Base-by-base conservation (phyloP, 257 asterid genomes). In the Gentiana dahurica region DNA sequence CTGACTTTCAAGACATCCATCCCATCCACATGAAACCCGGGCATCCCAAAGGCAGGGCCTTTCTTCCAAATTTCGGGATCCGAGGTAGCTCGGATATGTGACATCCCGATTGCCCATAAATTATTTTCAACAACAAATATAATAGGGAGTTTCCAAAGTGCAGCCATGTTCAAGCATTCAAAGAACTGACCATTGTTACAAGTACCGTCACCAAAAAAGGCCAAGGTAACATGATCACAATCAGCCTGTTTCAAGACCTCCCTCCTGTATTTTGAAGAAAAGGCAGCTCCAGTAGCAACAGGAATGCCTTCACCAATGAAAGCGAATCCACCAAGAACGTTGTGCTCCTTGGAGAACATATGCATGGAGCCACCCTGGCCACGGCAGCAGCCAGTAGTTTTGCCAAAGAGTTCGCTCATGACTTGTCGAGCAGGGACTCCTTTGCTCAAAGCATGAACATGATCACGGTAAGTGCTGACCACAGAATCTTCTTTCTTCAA, bases 361-460 rank as follows among this genome's bases (percentile, higher is more conserved):
- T 88, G 99, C 99, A 92, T 92, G 0, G 99, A 92, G 39, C 99
- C 99, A 68, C 99, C 97, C 76, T 92, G 95, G 67, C 99, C 99
- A 62, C 97, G 73, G 75, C 97, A 92, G 78, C 97, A 92, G 56
- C 99, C 99, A 5, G 95, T 92, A 69, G 95, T 77, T 80, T 88
- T 92, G 8, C 99, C 99, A 50, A 88, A 92, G 61, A 92, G 95
- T 88, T 92, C 97, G 6, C 99, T 83, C 99, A 92, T 92, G 67
- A 92, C 97, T 59, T 77, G 72, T 10, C 94, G 89, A 58, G 97
- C 97, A 0, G 99, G 85, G 24, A 92, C 97, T 6, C 97, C 95
- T 78, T 92, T 88, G 87, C 95, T 92, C 79, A 92, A 67, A 34
- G 99, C 93, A 63, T 92, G 99, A 45, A 92, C 97, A n/a, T 92